Conservation (phyloP, 2,329 filamentous ascomycete genomes). For the Trichoderma koningiopsis region DNA sequence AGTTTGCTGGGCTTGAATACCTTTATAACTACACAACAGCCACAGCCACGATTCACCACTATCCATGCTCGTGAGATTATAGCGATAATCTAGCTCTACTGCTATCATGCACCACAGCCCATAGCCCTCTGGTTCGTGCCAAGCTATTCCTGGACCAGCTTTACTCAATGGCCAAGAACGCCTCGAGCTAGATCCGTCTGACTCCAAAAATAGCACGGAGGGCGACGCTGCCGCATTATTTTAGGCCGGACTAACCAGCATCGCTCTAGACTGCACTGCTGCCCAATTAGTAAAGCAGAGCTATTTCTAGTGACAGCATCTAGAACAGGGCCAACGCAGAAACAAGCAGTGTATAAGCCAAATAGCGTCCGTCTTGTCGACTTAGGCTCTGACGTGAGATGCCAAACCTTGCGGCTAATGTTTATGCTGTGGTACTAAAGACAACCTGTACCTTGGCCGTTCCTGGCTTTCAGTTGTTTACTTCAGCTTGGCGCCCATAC, state of each 20-base stretch:
- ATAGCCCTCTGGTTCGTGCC: not conserved
- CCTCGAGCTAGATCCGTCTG: not conserved
- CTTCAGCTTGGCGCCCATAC: not conserved
- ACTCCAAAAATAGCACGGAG: conserved; percentile 20
- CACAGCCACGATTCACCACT: not conserved
- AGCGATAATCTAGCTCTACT: not conserved
- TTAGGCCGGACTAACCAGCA: not conserved
- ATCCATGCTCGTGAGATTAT: not conserved
- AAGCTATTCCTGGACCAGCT: conserved; percentile 3
- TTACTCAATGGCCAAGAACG: not conserved
- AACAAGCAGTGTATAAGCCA: not conserved
- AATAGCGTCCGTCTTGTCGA: not conserved
- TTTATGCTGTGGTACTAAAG: not conserved
- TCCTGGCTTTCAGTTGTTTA: not conserved
- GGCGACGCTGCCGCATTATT: not conserved
- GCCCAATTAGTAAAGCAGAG: not conserved
- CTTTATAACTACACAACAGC: not conserved
- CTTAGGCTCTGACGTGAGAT: conserved; percentile 15
- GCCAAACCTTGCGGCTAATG: not conserved
- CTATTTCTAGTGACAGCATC: not conserved
- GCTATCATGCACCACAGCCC: not conserved
- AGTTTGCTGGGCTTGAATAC: not conserved
- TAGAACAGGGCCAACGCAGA: not conserved
- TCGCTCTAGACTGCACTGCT: not conserved
- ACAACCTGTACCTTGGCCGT: not conserved